Base-by-base conservation (phyloP, 176 grass and related monocot genomes). In the Pharus latifolius region DNA sequence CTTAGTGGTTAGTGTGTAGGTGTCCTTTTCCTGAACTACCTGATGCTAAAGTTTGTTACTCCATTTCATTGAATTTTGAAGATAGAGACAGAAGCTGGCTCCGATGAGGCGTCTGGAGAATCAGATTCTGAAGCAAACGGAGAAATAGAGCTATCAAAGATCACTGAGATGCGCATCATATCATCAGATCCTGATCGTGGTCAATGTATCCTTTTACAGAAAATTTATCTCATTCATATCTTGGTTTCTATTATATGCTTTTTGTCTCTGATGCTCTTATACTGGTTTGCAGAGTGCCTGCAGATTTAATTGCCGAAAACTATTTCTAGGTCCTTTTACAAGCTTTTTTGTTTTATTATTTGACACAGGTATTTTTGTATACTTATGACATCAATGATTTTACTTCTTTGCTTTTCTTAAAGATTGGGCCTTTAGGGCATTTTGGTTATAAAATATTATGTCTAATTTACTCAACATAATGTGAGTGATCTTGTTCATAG, bases 141-240 rank as follows among this genome's bases (percentile, higher is more conserved):
- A 51, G 69, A 82, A 76, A 10, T 55, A 50, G 83, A 87, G 26
- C 59, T 96, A 16, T 84, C 87, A 27, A 87, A 82, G 60, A 65
- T 96, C 60, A 82, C 63, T 29, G 87, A 96, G 62, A 90, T 96
- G 87, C 80, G 87, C 15, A 80, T 96, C 59, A n/a, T 96, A 31
- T 83, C 87, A 68, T 90, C 91, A 68, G 80, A 96, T 66, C 34
- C 87, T 37, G 80, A 96, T 66, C 34, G 83, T 37, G 63, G 28
- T 75, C 83, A 96, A 52, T 73, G 87, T 96, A 96, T 84, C 84
- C 80, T 80, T 67, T 48, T 65, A 28, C 23, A 13, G n/a, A 28
- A 19, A 38, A 50, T 53, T n/a, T 66, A 9, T 18, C 38, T 69
- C 19, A 51, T 40, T 1, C 23, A 60, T 2, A 41, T 81, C 20